Conservation (phyloP, 1,139 yeast genomes). For the Saccharomyces hybrid region DNA sequence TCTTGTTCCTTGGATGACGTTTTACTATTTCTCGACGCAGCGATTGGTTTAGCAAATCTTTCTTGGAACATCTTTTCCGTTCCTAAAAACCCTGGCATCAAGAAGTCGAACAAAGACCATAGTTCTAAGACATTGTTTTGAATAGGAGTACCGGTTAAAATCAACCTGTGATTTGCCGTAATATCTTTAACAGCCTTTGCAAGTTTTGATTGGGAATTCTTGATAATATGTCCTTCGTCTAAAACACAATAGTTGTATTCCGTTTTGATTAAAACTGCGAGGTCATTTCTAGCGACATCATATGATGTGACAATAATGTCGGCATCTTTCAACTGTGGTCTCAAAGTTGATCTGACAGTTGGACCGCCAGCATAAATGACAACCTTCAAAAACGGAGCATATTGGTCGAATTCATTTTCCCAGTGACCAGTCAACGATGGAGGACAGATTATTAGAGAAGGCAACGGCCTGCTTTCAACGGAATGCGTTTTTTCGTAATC, state of each 20-base stretch:
- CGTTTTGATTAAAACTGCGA: slow-evolving; percentile 48
- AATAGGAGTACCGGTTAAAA: slow-evolving; percentile 94
- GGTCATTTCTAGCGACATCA: slow-evolving; percentile 92
- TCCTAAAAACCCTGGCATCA: slow-evolving; percentile 98
- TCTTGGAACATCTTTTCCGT: slow-evolving; percentile 92
- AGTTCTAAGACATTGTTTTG: slow-evolving; percentile 93
- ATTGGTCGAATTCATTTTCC: slow-evolving; percentile 90
- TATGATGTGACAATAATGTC: slow-evolving; percentile 92
- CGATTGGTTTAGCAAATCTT: slow-evolving; percentile 93
- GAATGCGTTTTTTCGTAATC: slow-evolving; percentile 52
- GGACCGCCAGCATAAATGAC: slow-evolving; percentile 93
- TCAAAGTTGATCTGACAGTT: slow-evolving; percentile 51
- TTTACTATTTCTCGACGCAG: slow-evolving; percentile 85
- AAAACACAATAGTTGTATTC: slow-evolving; percentile 90
- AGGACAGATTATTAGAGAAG: slow-evolving; percentile 87
- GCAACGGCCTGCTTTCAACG: slow-evolving; percentile 65
- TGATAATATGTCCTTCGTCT: slow-evolving; percentile 97
- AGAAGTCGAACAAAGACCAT: slow-evolving; percentile 94
- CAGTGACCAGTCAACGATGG: slow-evolving; percentile 98
- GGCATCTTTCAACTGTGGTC: slow-evolving; percentile 45
- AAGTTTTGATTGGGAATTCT: slow-evolving; percentile 80
- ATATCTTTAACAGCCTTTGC: slow-evolving; percentile 80
- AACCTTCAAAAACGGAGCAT: slow-evolving; percentile 80
- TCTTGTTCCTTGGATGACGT: slow-evolving; percentile 93
- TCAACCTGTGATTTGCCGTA: slow-evolving; percentile 79